Evolutionary conservation across 768 basidiomycete genomes (phyloP), one percentile per base, ranked within the genome.

Genomic region (Galerina sulciceps): DNA sequence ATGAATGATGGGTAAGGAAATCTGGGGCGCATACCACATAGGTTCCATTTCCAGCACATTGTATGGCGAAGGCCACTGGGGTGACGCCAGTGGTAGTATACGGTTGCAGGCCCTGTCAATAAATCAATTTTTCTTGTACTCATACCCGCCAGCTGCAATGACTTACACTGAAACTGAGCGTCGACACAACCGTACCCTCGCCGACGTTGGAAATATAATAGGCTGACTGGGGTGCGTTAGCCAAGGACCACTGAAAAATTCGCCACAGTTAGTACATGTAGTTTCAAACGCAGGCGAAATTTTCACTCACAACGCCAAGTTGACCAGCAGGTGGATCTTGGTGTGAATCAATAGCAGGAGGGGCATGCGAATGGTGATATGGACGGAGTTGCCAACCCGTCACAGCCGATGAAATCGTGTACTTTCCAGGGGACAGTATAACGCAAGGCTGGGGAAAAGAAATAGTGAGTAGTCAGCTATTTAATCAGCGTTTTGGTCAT

Each of bases 181-280:
- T 56, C 10, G 38, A 14, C 9, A 56, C 55, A 10, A 31, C 15
- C 6, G 11, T 22, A 14, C 40, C 40, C 36, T 56, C 55, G 6
- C 55, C 55, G 20, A 56, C 55, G 20, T 56, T 56, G 34, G 36
- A 10, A 10, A 56, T 40, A 23, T 47, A 56, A 35, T 56, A 56
- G 11, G 55, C 45, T 4, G 45, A 22, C 37, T 56, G 55, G 17
- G 55, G 55, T 9, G 55, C 55, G n/a, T 18, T n/a, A 1, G 46
- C 40, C 14, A 56, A 20, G 11, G 36, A 20, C 55, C 55, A 56
- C 55, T 56, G n/a, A 1, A 15, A 4, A 20, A 34, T 11, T 10
- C 6, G 36, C 3, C 54, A 17, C 14, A 13, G 18, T 22, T 22
- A 17, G 35, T 9, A 23, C 11, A 46, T 37, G 15, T 44, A 37